Base-by-base conservation (phyloP, 495 filamentous ascomycete genomes). In the Acidomyces sp. region DNA sequence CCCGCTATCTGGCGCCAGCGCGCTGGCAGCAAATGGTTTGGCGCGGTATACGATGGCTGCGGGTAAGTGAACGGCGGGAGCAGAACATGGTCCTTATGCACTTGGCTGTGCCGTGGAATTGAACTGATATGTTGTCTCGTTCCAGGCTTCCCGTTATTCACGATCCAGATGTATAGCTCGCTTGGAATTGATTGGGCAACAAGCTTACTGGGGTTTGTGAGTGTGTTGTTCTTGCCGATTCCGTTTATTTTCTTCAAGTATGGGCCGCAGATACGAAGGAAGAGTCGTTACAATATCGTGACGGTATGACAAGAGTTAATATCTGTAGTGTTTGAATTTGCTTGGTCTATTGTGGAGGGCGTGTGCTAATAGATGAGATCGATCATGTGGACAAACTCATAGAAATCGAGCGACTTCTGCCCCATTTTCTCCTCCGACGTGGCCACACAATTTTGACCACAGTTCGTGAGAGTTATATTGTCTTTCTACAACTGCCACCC, bases 1-100 rank as follows among this genome's bases (percentile, higher is more conserved):
- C 11, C 64, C 66, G 3, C 55, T 62, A 13, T 72, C 69, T 22
- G 68, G 74, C 2, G 78, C 78, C 0, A 71, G 66, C 25, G 76
- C 78, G 3, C 50, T 72, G 19, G 74, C 72, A 6, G 75, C 76
- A 0, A 80, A 80, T 41, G 72, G 75, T 7, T 55, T 85, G 19
- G 58, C 74, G 3, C 64, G 80, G 22, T 84, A 84, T 46, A 51
- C 58, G 0, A 45, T 80, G 15, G 77, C 70, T 1, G 72, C 43
- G 31, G 25, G 19, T n/a, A n/a, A n/a, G n/a, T n/a, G n/a, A n/a
- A n/a, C n/a, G n/a, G n/a, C n/a, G n/a, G n/a, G n/a, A n/a, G n/a
- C n/a, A n/a, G n/a, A n/a, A n/a, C n/a, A n/a, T n/a, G n/a, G n/a
- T n/a, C n/a, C n/a, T n/a, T n/a, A n/a, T n/a, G n/a, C n/a, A n/a